Evolutionary conservation across 139 green algal species (phyloP), one percentile per base, ranked within the genome.

Genomic region (Chlamydomonas urium): DNA sequence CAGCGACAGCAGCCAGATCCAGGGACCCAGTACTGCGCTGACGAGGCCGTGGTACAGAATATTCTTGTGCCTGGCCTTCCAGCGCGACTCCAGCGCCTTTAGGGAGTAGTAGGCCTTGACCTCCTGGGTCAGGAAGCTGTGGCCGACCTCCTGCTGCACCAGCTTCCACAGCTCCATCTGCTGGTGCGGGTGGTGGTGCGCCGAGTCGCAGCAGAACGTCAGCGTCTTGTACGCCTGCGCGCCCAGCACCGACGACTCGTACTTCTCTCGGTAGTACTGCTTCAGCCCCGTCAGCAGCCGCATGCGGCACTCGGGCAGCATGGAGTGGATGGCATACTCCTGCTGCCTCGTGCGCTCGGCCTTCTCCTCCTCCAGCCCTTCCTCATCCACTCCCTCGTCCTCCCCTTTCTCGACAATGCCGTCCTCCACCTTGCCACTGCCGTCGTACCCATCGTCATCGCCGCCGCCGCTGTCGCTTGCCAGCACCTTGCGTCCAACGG

Each of bases 251-350:
- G 70, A 65, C 33, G 69, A 38, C 23, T 50, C 57, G 76, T 71
- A 72, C 57, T 75, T 77, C 65, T 62, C 38, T 26, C 59, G 50
- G 71, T 72, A 82, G 65, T 82, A 82, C 38, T 73, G 66, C 76
- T 78, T 78, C 3, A 82, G 76, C 0, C 76, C 76, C 5, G 71
- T 70, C 66, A 82, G 76, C 76, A 82, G 76, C 1, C 76, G 76
- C 71, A 78, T 23, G 47, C 76, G 76, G 76, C 73, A 82, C 71
- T 82, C 76, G 31, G 48, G 50, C 47, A 78, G 66, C 76, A 82
- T 59, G 59, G 33, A 10, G 33, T 38, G 59, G 24, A 66, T 28
- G 59, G 3, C n/a, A 14, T 66, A 23, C 10, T 28, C 19, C 48
- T 33, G 48, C 6, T 33, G 48, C 48, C 23, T 23, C n/a, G n/a